phyloP scores from a whole-genome alignment of 2,329 filamentous ascomycete genomes.

The Septoria linicola region DNA sequence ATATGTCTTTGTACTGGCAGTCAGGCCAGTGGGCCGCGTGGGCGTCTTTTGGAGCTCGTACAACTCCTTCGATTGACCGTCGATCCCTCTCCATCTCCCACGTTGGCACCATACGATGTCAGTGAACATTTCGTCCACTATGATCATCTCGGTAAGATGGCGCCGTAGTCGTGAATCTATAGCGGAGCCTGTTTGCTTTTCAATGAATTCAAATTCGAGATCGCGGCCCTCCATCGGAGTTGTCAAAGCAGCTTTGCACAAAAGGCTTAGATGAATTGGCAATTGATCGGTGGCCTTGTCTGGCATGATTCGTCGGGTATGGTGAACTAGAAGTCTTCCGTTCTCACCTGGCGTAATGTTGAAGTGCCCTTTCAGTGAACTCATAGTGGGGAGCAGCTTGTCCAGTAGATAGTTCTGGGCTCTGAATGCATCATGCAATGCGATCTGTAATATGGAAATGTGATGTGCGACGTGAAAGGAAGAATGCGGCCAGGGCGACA shows the following conservation, averaged over 20 bases:
- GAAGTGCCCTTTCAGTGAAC: background rate
- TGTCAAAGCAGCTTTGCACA: background rate
- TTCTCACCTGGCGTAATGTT: too few relatives aligned
- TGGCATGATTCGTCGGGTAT: too few relatives aligned
- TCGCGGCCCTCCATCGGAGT: background rate
- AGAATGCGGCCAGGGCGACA: background rate
- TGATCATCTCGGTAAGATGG: slow-evolving; percentile 3
- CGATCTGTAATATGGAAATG: background rate
- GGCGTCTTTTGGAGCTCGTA: background rate
- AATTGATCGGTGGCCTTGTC: background rate
- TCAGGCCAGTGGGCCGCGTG: too few relatives aligned
- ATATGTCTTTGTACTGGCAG: background rate
- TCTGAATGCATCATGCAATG: background rate
- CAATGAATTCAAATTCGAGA: background rate
- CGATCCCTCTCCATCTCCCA: background rate
- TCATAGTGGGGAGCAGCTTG: background rate
- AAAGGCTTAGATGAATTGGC: background rate
- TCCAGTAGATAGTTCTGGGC: background rate
- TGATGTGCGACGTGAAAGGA: background rate
- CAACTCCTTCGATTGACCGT: background rate
- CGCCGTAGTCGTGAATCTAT: background rate
- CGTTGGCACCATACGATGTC: background rate
- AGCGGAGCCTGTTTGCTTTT: background rate
- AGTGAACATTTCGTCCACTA: slow-evolving; percentile 4
- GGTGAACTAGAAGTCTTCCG: too few relatives aligned